These are phyloP conservation scores for Huiozyma naganishii DNA, from an alignment of 805 yeast species.

Conservation along the genomic window DNA sequence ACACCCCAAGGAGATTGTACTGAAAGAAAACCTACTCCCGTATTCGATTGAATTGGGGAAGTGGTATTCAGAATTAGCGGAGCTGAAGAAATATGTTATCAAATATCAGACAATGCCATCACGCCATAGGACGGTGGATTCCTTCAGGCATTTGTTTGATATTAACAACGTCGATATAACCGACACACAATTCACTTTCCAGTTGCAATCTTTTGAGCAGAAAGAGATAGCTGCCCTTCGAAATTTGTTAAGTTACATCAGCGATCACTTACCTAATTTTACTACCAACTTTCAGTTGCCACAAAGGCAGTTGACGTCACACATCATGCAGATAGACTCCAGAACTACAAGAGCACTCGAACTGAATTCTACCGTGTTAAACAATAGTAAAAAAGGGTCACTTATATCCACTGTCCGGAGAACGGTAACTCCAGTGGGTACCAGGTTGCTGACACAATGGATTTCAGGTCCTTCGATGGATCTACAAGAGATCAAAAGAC, in stretches of 20 bases:
- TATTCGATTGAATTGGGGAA: slow-evolving; percentile 34
- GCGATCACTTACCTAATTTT: slow-evolving; percentile 62
- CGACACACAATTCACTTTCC: slow-evolving; percentile 18
- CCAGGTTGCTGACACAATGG: slow-evolving; percentile 75
- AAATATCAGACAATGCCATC: slow-evolving; percentile 40
- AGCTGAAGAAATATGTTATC: slow-evolving; percentile 46
- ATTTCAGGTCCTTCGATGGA: slow-evolving; percentile 67
- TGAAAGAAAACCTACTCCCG: slow-evolving; percentile 37
- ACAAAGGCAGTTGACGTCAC: slow-evolving; percentile 37
- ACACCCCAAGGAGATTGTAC: slow-evolving; percentile 67
- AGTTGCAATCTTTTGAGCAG: slow-evolving; percentile 24
- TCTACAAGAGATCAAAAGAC: slow-evolving; percentile 37
- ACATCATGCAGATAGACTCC: slow-evolving; percentile 68
- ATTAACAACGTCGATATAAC: slow-evolving; percentile 10
- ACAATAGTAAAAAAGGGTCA: slow-evolving; percentile 53
- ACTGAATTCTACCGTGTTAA: slow-evolving; percentile 47
- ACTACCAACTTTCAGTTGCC: slow-evolving; percentile 60
- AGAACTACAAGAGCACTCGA: slow-evolving; percentile 72
- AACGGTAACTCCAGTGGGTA: slow-evolving; percentile 74
- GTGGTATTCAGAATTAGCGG: slow-evolving; percentile 50
- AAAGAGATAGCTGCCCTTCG: slow-evolving; percentile 53
- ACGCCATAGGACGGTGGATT: slow-evolving; percentile 29
- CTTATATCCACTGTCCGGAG: slow-evolving; percentile 56
- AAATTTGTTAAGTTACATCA: slow-evolving; percentile 55
- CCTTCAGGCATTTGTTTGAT: slow-evolving; percentile 32